Base-by-base conservation (phyloP, 2,329 filamentous ascomycete genomes). In the Alternaria atra region DNA sequence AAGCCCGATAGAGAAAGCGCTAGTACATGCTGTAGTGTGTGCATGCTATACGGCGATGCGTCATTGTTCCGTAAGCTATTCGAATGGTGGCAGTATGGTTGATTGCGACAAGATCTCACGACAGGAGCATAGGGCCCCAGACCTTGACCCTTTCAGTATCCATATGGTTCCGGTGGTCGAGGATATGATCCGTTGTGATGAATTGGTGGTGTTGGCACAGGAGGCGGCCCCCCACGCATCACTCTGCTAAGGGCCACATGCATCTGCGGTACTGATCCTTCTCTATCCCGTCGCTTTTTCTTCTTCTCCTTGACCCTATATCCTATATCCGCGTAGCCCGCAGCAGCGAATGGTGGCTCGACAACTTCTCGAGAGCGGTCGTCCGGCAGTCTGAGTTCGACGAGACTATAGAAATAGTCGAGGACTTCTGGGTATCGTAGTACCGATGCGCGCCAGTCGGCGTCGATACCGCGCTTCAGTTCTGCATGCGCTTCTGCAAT, bases 401-500 rank as follows among this genome's bases (percentile, higher is more conserved):
- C 89, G 37, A 93, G 81, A 60, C 87, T 84, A 78, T 90, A 94
- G 74, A 91, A 94, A 78, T 94, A 93, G 77, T 93, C 89, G 55
- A 94, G 82, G n/a, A 94, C 75, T 74, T 93, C 90, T 5, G 91
- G 91, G 70, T 94, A 94, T 55, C 89, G 85, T 70, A 92, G 86
- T 39, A 93, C 91, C 48, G 89, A 90, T 30, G 86, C 84, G 70
- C 89, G 86, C 91, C 91, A 94, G 80, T 93, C 91, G 63, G 91
- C 89, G 70, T 93, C 90, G 70, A 93, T 90, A 62, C 90, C 90
- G 51, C 87, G 85, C 79, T 92, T 92, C 62, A 92, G 83, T 50
- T 85, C 84, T 15, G 84, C 83, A 71, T 92, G 86, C 25, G 90
- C 90, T 58, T 86, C 84, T 39, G 84, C 81, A 53, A 93, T 85